Conservation (phyloP, 192 early-diverging fungal species). For the Thamnidium elegans region DNA sequence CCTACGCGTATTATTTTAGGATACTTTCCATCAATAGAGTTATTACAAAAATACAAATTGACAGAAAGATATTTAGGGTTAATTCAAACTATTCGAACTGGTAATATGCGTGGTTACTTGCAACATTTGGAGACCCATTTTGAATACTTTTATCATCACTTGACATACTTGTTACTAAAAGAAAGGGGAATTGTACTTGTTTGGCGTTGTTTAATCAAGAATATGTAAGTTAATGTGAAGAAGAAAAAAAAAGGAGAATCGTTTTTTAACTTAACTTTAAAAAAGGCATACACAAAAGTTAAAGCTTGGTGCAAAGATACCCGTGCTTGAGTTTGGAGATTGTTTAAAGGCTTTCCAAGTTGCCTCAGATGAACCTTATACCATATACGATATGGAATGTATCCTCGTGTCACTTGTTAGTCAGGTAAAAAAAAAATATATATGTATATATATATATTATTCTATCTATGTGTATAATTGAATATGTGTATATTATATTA, state of each 20-base stretch:
- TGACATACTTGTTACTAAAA: slow-evolving; percentile 41
- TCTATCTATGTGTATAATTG: too few relatives aligned
- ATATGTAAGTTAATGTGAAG: slow-evolving; percentile 25
- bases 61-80: slow-evolving; percentile 25
- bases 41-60: slow-evolving; percentile 38
- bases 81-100: slow-evolving; percentile 27
- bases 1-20: slow-evolving; percentile 45
- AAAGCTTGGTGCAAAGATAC: neutral
- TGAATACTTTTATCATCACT: slow-evolving; percentile 34
- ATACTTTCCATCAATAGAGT: slow-evolving; percentile 23
- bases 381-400: slow-evolving; percentile 38
- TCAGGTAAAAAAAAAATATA: slow-evolving; percentile 35
- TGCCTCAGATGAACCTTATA: slow-evolving; percentile 28
- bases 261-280: neutral
- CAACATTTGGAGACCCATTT: slow-evolving; percentile 23
- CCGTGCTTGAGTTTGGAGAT: slow-evolving; percentile 7
- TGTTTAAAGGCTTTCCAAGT: slow-evolving; percentile 30
- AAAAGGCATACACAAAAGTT: neutral
- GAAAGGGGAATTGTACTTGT: slow-evolving; percentile 41
- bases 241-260: neutral
- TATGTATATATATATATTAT: too few relatives aligned
- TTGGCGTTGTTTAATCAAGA: slow-evolving; percentile 44
- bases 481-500: slow-evolving; percentile 8
- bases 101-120: slow-evolving; percentile 31
- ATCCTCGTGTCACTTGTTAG: slow-evolving; percentile 44